These are phyloP conservation scores for Haplosporangium gracile DNA, from an alignment of 192 early-diverging fungal genomes.

Conservation along the genomic window DNA sequence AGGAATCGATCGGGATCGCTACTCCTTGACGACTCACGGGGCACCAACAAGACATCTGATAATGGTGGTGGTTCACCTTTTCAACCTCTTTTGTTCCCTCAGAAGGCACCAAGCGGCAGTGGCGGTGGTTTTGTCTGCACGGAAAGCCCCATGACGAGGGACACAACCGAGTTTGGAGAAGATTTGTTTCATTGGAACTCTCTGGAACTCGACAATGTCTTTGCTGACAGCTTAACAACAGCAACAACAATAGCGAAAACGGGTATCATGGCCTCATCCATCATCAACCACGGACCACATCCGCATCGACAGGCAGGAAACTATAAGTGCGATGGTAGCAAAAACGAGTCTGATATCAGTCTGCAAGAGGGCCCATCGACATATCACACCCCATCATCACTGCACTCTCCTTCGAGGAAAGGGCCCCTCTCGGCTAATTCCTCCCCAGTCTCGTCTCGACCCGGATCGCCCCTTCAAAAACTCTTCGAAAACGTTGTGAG, in stretches of 20 bases:
- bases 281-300: background rate
- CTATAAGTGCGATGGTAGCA: background rate
- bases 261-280: too few species aligned
- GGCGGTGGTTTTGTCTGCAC: background rate
- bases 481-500: background rate
- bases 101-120: background rate
- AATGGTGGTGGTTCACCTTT: background rate
- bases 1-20: background rate
- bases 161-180: slow-evolving; percentile 27
- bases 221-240: background rate
- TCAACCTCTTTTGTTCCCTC: background rate
- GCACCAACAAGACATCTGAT: background rate
- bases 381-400: background rate
- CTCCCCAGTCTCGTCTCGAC: background rate
- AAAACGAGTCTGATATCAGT: background rate
- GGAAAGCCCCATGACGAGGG: background rate
- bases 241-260: background rate
- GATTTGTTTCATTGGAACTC: slow-evolving; percentile 28
- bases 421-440: slow-evolving; percentile 33
- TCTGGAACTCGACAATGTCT: background rate
- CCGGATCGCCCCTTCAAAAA: slow-evolving; percentile 5
- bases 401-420: slow-evolving; percentile 7
- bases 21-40: background rate
- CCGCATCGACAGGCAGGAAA: background rate
- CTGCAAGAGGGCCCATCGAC: background rate